These are phyloP conservation scores for Babesia gibsoni DNA, from an alignment of 169 alveolate genomes.

Conservation along the genomic window DNA sequence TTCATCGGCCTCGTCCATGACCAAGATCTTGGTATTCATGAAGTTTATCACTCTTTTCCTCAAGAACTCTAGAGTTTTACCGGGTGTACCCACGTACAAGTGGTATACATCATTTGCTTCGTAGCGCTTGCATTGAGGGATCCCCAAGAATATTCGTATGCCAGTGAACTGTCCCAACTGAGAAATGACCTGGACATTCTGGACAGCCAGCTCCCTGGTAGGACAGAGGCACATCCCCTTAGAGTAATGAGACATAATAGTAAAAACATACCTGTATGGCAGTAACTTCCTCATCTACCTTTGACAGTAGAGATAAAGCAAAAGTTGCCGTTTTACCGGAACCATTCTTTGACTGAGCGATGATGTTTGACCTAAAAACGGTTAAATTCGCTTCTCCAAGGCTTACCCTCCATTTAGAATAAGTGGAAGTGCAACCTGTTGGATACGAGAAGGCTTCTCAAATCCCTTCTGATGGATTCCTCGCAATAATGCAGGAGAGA, in stretches of 20 bases:
- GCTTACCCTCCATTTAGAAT: constrained; percentile 57
- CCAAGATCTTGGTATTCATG: constrained; percentile 73
- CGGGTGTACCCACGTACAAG: constrained; percentile 97
- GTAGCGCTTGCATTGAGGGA: constrained; percentile 79
- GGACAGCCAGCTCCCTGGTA: constrained; percentile 95
- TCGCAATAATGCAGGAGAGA: constrained; percentile 40
- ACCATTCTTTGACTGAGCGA: constrained; percentile 96
- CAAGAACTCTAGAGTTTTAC: constrained; percentile 92
- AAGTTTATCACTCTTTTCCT: constrained; percentile 80
- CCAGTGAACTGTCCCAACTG: constrained; percentile 86
- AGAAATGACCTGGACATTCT: constrained; percentile 87
- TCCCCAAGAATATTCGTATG: constrained; percentile 82
- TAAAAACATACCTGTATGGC: constrained; percentile 51
- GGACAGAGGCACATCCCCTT: constrained; percentile 92
- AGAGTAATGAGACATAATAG: constrained; percentile 35
- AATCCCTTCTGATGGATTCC: constrained; percentile 58
- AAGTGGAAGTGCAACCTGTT: constrained; percentile 79
- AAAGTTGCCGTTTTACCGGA: constrained; percentile 98
- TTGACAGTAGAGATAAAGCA: constrained; percentile 89
- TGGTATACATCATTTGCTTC: constrained; percentile 79
- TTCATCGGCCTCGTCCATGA: constrained; percentile 98
- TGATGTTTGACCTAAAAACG: constrained; percentile 68
- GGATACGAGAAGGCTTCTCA: constrained; percentile 77
- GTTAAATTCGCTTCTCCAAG: not conserved
- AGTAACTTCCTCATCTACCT: constrained; percentile 77